phyloP scores from a whole-genome alignment of 352 stramenopile species.

The Globisporangium cystogenes region DNA sequence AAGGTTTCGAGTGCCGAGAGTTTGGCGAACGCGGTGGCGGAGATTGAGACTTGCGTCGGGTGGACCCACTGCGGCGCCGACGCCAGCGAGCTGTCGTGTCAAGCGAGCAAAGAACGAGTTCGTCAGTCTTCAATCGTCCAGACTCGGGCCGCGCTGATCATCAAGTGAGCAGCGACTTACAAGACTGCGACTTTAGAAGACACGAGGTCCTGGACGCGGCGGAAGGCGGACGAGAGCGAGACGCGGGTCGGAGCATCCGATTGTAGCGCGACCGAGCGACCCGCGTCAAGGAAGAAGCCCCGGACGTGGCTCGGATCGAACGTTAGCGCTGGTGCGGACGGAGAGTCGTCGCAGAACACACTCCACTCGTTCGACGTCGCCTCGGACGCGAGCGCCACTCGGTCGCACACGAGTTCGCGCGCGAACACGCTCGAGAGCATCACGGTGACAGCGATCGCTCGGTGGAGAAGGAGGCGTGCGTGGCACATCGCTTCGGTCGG shows the following conservation, averaged over 20 bases:
- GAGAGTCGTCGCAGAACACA: conserved; percentile 18
- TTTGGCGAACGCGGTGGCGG: conserved; percentile 29
- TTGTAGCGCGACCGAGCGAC: conserved; percentile 9
- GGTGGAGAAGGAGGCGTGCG: background rate
- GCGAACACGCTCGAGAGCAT: background rate
- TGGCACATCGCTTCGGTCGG: background rate
- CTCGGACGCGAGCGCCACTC: conserved; percentile 15
- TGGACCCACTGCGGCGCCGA: conserved; percentile 30
- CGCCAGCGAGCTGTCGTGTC: conserved; percentile 15
- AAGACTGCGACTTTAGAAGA: conserved; percentile 36
- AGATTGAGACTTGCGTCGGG: conserved; percentile 24
- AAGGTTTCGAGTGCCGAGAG: conserved; percentile 33
- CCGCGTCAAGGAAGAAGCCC: conserved; percentile 23
- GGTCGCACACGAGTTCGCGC: conserved; percentile 16
- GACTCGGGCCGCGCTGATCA: background rate
- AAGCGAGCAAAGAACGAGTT: conserved; percentile 13
- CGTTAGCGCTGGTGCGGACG: conserved; percentile 12
- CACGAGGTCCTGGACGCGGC: conserved; percentile 22
- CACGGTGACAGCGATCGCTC: background rate
- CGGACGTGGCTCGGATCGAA: conserved; percentile 29
- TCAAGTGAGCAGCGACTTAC: conserved; percentile 1
- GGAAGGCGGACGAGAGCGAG: conserved; percentile 34
- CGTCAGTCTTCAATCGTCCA: background rate
- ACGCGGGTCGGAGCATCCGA: conserved; percentile 13
- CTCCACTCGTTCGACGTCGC: conserved; percentile 24